Evolutionary conservation across 2,329 filamentous ascomycete species (phyloP), one percentile per base, ranked within the genome.

Genomic region (Pyrenochaeta sp.): DNA sequence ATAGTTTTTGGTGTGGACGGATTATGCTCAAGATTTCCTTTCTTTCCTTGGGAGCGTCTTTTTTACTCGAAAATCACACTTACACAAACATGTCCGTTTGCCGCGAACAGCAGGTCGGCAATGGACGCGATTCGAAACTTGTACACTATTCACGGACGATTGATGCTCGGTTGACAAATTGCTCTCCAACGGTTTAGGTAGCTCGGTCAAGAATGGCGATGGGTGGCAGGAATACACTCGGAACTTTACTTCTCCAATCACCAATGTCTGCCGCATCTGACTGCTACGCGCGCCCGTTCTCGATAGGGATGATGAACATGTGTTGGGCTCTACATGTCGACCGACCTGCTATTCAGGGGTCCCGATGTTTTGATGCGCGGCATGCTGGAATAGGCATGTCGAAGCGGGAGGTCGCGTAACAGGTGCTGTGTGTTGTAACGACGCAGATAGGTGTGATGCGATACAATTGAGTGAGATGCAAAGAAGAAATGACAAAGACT

Each of bases 111-210:
- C 19, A 34, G 59, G 50, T 60, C 48, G 54, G 49, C 45, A 54
- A 30, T 51, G 43, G 43, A 48, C 55, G 50, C 42, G 51, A 58
- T 50, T 58, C 57, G 50, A 58, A 27, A 56, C 57, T 59, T 72
- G 69, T 72, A 72, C 65, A 69, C 53, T 68, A 69, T 34, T 61
- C 51, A 55, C 46, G 60, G 52, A 58, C 49, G 56, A 45, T 53
- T 54, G 37, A 52, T 57, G 32, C 56, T 53, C 44, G 37, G 54
- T 34, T 54, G 44, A 58, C 53, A 64, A 59, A 62, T 56, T 68
- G 60, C 52, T 59, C 53, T 52, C 42, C 42, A 19, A 50, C 56
- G 50, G 50, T 58, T 24, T 64, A 60, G 55, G 51, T 67, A 70
- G 64, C 55, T 62, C 46, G 48, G 63, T 52, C 25, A 54, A 58